Evolutionary conservation across 2,329 filamentous ascomycete genomes (phyloP), one percentile per base, ranked within the genome.

Genomic region (Paracamarosporium sp.): DNA sequence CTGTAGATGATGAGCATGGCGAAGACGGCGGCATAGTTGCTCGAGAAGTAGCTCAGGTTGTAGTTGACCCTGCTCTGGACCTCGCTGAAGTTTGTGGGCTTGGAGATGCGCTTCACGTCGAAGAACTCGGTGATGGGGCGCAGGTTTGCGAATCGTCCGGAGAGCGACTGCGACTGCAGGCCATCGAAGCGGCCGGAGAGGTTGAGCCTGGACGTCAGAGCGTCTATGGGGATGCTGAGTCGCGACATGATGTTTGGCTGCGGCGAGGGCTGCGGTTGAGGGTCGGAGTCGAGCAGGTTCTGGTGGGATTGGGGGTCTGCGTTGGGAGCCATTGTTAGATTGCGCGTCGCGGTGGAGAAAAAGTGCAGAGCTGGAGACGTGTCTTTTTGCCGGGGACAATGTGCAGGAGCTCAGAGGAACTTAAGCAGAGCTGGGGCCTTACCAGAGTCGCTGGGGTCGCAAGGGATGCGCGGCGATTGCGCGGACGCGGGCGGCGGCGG

Each of bases 1-100:
- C 91, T 91, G 84, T 99, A 99, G 81, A 99, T 90, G 83, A 90
- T 92, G 74, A 99, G 89, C 89, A 99, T 96, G 70, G 91, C 84
- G 76, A 98, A 97, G 69, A 98, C 87, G 63, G 91, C 90, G 67
- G 91, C 90, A 86, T 99, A 99, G 84, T 99, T 99, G 89, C 92
- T 97, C 62, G 93, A 96, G 85, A 96, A 99, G 83, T 98, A 90
- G 77, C 90, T 88, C 65, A 99, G 82, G 80, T 99, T 99, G 88
- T 97, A 97, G 84, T 96, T 96, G 81, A 97, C 89, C 65, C 94
- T 88, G 69, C 90, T 93, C 80, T 98, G 94, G 64, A 92, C 88
- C 79, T 97, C 93, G 65, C 82, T 83, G 72, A 98, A 97, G 82
- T 96, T 96, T 74, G 86, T 87, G 27, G 95, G 95, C 83, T 98